Base-by-base conservation (phyloP, 306 rosid genomes). In the Vigna radiata region DNA sequence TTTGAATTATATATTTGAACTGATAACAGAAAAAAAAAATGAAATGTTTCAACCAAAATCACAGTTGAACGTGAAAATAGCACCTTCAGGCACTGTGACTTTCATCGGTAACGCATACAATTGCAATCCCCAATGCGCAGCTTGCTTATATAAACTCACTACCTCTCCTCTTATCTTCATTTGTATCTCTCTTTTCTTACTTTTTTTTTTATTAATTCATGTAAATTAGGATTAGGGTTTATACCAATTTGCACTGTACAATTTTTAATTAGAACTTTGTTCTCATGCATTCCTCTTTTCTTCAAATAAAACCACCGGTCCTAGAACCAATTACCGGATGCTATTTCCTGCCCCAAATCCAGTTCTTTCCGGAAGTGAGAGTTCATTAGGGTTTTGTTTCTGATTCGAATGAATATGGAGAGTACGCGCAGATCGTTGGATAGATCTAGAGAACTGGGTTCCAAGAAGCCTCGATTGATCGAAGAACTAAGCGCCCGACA, bases 351-450 rank as follows among this genome's bases (percentile, higher is more conserved):
- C 19, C 39, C 66, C 81, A 70, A 79, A 63, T 79, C 83, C 39
- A 10, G 53, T 62, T 72, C 52, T 27, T 64, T 62, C 84, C 33
- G 66, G 73, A 58, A 72, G 77, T 70, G 76, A 67, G 66, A 69
- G n/a, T 61, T 52, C 74, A 75, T n/a, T 85, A 82, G 88, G 64
- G 49, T 83, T 33, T 64, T 47, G 23, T 56, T 25, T 56, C 71
- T 69, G 41, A 68, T 75, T 76, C 77, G 14, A 46, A 88, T 83
- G 89, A 88, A 86, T 74, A 96, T 92, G 98, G 97, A 90, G 72
- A 89, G 87, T 83, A 70, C 97, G 44, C 96, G 99, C 33, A 87
- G 98, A 82, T 86, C 93, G 54, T 86, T 91, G 46, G 95, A 85
- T 69, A 87, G 98, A 93, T 89, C 98, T 31, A 93, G 91, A 69